A percentile compares a stretch with the other conserved stretches of the same genome.
These are phyloP conservation scores for Pythium dissimile DNA, from an alignment of 352 stramenopile species.

Conservation along the genomic window DNA sequence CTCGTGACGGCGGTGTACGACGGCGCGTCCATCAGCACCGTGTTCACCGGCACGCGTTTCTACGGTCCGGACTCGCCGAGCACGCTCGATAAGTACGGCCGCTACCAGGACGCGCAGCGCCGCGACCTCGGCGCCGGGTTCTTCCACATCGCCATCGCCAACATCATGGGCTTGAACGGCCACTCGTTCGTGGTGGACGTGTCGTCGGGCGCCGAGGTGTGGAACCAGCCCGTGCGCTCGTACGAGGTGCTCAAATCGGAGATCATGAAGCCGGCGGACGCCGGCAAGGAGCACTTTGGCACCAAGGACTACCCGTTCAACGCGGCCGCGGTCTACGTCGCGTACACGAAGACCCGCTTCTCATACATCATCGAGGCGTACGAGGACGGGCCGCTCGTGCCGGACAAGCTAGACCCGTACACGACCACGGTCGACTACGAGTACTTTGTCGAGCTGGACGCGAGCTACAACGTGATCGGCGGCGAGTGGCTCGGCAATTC, in stretches of 20 bases:
- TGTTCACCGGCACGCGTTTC: slow-evolving; percentile 44
- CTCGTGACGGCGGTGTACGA: slow-evolving; percentile 16
- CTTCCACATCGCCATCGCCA: slow-evolving; percentile 25
- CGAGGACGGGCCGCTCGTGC: slow-evolving; percentile 44
- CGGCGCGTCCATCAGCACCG: slow-evolving; percentile 20
- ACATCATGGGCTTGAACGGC: slow-evolving; percentile 41
- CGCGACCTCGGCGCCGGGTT: slow-evolving; percentile 51
- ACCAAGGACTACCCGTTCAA: slow-evolving; percentile 42
- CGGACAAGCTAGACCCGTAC: slow-evolving; percentile 30
- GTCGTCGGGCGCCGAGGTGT: slow-evolving; percentile 29
- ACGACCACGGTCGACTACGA: slow-evolving; percentile 46
- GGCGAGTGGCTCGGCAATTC: slow-evolving; percentile 58
- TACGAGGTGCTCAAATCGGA: slow-evolving; percentile 37
- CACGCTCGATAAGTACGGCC: slow-evolving; percentile 42
- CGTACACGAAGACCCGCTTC: slow-evolving; percentile 42
- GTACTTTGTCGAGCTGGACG: slow-evolving; percentile 64
- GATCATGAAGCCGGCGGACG: slow-evolving; percentile 26
- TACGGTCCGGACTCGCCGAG: slow-evolving; percentile 31
- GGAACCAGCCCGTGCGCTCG: slow-evolving; percentile 55
- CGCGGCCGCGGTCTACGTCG: neutral
- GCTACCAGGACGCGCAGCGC: slow-evolving; percentile 29
- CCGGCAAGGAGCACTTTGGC: slow-evolving; percentile 14
- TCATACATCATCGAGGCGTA: slow-evolving; percentile 49
- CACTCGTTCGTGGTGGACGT: slow-evolving; percentile 40
- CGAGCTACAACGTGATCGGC: slow-evolving; percentile 50